Evolutionary conservation across 2,329 filamentous ascomycete genomes (phyloP).

Genomic region (Teratosphaeria gauchensis): DNA sequence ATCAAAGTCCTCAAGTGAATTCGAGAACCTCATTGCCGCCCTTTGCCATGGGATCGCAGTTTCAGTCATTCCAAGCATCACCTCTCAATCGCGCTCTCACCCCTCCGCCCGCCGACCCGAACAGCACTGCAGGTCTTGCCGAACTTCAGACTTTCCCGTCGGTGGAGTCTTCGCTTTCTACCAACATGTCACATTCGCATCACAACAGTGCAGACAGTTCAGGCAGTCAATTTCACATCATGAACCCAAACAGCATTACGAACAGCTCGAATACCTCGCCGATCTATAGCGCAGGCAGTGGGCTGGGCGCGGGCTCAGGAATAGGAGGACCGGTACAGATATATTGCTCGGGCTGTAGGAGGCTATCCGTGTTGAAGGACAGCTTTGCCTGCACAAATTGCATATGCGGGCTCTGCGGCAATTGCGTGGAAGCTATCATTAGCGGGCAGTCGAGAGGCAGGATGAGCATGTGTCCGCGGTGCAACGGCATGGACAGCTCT

Average conservation of each 20-base stretch:
- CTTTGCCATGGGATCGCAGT: slow-evolving; percentile 39
- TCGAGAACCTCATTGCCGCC: slow-evolving; percentile 52
- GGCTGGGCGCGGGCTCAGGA: slow-evolving; percentile 4
- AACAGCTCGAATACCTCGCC: slow-evolving; percentile 51
- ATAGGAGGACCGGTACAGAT: slow-evolving; percentile 56
- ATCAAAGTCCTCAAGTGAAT: slow-evolving; percentile 20
- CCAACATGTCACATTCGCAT: slow-evolving; percentile 21
- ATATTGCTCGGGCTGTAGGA: slow-evolving; percentile 81
- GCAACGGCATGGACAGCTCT: slow-evolving; percentile 65
- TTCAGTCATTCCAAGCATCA: slow-evolving; percentile 71
- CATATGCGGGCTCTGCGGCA: slow-evolving; percentile 82
- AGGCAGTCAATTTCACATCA: slow-evolving; percentile 60
- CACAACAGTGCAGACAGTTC: slow-evolving; percentile 31
- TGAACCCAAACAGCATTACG: slow-evolving; percentile 32
- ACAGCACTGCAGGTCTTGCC: slow-evolving; percentile 23
- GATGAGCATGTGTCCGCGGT: slow-evolving; percentile 64
- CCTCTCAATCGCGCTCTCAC: slow-evolving; percentile 85
- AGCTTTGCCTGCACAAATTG: slow-evolving; percentile 94
- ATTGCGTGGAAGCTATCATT: slow-evolving; percentile 75
- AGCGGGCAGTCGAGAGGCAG: slow-evolving; percentile 61
- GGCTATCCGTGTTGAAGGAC: slow-evolving; percentile 65
- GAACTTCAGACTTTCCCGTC: slow-evolving; percentile 69
- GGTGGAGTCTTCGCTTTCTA: slow-evolving; percentile 58
- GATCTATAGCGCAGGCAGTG: slow-evolving; percentile 16
- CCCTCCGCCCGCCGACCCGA: slow-evolving; percentile 49